phyloP scores from a whole-genome alignment of 257 asterid genomes.

The Leptodermis oblonga region DNA sequence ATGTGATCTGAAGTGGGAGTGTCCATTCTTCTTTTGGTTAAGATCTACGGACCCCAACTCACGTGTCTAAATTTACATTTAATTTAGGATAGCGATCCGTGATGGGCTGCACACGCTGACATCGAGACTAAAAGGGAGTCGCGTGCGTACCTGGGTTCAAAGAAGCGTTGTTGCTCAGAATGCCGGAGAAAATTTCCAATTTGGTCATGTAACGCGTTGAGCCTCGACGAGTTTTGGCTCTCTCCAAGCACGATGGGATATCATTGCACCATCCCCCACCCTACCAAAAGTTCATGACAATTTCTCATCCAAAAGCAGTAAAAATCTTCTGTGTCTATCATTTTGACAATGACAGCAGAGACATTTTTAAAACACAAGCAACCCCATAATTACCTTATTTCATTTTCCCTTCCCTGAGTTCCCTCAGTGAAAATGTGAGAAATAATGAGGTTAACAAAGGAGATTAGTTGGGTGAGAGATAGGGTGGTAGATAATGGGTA shows the following conservation, averaged over 20 bases:
- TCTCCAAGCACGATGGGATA: constrained; percentile 62
- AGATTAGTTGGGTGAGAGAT: no score
- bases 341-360: no score
- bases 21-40: neutral
- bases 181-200: constrained; percentile 62
- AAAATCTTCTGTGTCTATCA: no score
- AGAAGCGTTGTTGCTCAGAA: constrained; percentile 70
- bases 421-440: no score
- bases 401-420: no score
- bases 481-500: no score
- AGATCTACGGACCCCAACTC: neutral
- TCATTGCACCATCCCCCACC: constrained; percentile 99
- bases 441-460: no score
- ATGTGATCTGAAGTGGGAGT: constrained; percentile 17
- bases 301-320: neutral
- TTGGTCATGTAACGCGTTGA: constrained; percentile 67
- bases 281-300: constrained; percentile 20
- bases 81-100: neutral
- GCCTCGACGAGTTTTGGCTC: constrained; percentile 75
- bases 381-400: no score
- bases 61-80: constrained; percentile 2
- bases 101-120: neutral
- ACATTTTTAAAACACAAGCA: no score
- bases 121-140: neutral
- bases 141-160: constrained; percentile 64